Evolutionary conservation across 768 basidiomycete genomes (phyloP).

Genomic region (Trametes gibbosa): DNA sequence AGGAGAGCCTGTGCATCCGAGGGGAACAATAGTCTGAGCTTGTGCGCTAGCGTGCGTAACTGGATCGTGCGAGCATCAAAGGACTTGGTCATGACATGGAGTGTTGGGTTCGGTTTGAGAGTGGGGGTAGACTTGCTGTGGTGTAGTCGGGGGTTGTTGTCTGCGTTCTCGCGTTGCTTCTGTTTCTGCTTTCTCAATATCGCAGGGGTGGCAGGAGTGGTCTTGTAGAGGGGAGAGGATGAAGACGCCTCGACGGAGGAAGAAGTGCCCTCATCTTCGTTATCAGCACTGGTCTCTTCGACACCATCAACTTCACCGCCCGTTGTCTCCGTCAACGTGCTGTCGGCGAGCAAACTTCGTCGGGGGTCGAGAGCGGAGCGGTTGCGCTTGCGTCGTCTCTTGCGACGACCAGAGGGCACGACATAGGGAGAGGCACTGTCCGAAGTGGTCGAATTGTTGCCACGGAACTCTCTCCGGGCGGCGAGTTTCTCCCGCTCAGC

Average conservation of each 20-base stretch:
- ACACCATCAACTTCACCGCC: slow-evolving; percentile 15
- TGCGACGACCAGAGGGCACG: slow-evolving; percentile 36
- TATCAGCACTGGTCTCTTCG: slow-evolving; percentile 17
- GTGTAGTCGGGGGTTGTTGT: slow-evolving; percentile 32
- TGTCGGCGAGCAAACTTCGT: slow-evolving; percentile 5
- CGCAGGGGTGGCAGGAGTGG: slow-evolving; percentile 26
- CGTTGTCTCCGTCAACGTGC: slow-evolving; percentile 12
- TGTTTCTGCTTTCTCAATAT: slow-evolving; percentile 22
- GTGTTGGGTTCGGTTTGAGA: slow-evolving; percentile 32
- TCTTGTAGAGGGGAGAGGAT: slow-evolving; percentile 29
- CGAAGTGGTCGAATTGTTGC: slow-evolving; percentile 30
- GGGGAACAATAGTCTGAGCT: slow-evolving; percentile 55
- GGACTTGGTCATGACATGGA: slow-evolving; percentile 40
- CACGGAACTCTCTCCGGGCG: slow-evolving; percentile 34
- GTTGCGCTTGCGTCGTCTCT: slow-evolving; percentile 33
- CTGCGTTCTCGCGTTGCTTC: slow-evolving; percentile 11
- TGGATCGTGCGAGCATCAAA: slow-evolving; percentile 48
- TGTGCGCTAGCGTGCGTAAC: slow-evolving; percentile 53
- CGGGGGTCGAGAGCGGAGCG: slow-evolving; percentile 22
- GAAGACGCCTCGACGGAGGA: slow-evolving; percentile 28
- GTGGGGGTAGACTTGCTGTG: slow-evolving; percentile 49
- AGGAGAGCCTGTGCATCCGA: slow-evolving; percentile 40
- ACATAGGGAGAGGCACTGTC: slow-evolving; percentile 41
- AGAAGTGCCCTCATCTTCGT: slow-evolving; percentile 25
- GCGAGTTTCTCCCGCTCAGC: slow-evolving; percentile 62